Percentiles rank a stretch among this genome's conserved stretches.
These are phyloP conservation scores for Starmera caribaea DNA, from an alignment of 805 yeast species.

Conservation along the genomic window DNA sequence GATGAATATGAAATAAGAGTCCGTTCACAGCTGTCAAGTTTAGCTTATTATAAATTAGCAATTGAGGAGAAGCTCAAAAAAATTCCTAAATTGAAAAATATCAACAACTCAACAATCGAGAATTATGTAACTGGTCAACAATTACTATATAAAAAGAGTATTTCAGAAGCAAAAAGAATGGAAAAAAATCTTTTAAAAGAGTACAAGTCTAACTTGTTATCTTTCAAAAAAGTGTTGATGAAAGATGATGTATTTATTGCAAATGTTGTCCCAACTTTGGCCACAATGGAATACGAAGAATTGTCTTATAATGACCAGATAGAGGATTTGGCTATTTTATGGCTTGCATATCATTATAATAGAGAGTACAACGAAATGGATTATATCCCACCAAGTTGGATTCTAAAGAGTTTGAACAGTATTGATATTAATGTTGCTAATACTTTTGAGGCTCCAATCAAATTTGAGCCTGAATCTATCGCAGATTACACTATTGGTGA, in stretches of 20 bases:
- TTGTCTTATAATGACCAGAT: background rate
- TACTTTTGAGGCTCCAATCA: too few relatives aligned
- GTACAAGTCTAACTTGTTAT: constrained; percentile 32
- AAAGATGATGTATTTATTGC: constrained; percentile 26
- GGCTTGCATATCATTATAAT: constrained; percentile 3
- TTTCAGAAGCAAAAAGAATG: constrained; percentile 32
- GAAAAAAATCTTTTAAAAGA: constrained; percentile 41
- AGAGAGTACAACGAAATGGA: constrained; percentile 2
- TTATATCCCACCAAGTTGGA: constrained; percentile 11
- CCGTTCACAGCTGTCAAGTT: constrained; percentile 49
- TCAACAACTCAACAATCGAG: constrained; percentile 14
- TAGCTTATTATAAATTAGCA: constrained; percentile 45
- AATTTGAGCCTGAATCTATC: too few relatives aligned
- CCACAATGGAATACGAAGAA: background rate
- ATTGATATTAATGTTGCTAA: too few relatives aligned
- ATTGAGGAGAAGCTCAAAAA: constrained; percentile 35
- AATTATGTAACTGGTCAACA: constrained; percentile 42
- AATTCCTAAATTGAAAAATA: constrained; percentile 2
- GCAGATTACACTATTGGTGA: too few relatives aligned
- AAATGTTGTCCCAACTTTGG: background rate
- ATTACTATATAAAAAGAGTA: constrained; percentile 31
- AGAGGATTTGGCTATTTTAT: background rate
- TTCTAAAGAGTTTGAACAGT: background rate
- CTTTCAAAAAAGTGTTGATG: constrained; percentile 42
- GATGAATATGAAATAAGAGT: constrained; percentile 33